Evolutionary conservation across 164 flowering plant species (phyloP), one percentile per base, ranked within the genome.

Genomic region (Umbellularia californica): DNA sequence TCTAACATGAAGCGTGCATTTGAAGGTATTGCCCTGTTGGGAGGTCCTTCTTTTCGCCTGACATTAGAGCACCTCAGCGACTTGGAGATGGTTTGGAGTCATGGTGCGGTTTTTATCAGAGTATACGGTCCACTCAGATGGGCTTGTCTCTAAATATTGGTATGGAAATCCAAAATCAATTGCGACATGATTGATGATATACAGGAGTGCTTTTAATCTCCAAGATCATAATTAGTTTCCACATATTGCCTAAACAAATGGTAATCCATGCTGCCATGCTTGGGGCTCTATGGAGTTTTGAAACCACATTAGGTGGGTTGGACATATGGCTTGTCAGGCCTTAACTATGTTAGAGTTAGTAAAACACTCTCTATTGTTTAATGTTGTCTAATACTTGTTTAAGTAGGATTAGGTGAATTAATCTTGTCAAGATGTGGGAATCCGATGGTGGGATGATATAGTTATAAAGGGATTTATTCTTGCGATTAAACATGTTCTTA

Each of bases 91-190:
- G 98, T 19, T 77, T 95, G 76, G 97, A 94, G 78, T 87, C 91
- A 12, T 94, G 97, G 98, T 88, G 95, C 83, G 97, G 97, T 22
- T 94, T 91, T 75, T 94, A 94, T 83, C 98, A 94, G 86, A 94
- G 98, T 75, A 88, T 94, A 66, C 87, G 98, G 72, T 97, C 98
- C 23, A 91, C 97, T 10, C 98, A 94, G 81, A 94, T 92, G 98
- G 98, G 98, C 11, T 78, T 94, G 72, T 91, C 97, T 35, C 85
- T 94, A 20, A 94, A 92, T 81, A 91, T 92, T 65, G 98, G 98
- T 92, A 82, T 71, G 65, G 60, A 55, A 55, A 41, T 41, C 47
- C 47, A 41, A 41, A 41, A 41, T 41, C 47, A 41, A 41, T 41
- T 7, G 47, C 0, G 10, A 41, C 47, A 7, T 41, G 47, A 35